Base-by-base conservation (phyloP, 139 green algal species). In the Tetradesmus obliquus region DNA sequence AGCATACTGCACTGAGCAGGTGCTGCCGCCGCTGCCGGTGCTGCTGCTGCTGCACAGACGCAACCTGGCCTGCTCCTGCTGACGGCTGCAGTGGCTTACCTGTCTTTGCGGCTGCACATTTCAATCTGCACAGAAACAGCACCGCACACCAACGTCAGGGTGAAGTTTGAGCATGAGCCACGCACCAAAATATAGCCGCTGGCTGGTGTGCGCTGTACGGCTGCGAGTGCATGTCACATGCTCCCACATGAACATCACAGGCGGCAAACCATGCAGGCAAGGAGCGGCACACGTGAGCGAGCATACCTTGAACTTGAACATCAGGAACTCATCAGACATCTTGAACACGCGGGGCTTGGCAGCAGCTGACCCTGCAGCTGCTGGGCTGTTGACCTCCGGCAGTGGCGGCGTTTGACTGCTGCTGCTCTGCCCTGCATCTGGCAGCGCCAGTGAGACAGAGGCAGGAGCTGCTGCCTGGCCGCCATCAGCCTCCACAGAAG, bases 71-170 rank as follows among this genome's bases (percentile, higher is more conserved):
- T 45, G 32, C 32, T 45, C 32, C 32, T 45, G 32, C 32, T 45
- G 32, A 45, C 32, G 32, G 32, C 32, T 82, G 76, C 76, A 3
- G 22, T 19, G 8, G 5, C 57, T 55, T 51, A 90, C 86, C 86
- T 90, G 86, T 90, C 86, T 55, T 90, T 90, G 69, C 86, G 86
- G 55, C 86, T 90, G 71, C 86, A 90, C 86, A 90, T 90, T 53
- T 90, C 86, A 84, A 90, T 84, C 76, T 62, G 51, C 80, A 24
- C 51, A 82, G 2, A 8, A 85, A 13, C 80, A 85, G 12, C 51
- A 85, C 32, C 32, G 32, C 32, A 45, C 32, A 45, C 45, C 45
- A n/a, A 32, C 19, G 32, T 12, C 3, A n/a, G 62, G 80, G 3
- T n/a, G 45, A 1, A 22, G 80, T 57, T 5, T 3, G 3, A 19